Evolutionary conservation across 2,329 filamentous ascomycete species (phyloP).

Genomic region (Nothophoma quercina): DNA sequence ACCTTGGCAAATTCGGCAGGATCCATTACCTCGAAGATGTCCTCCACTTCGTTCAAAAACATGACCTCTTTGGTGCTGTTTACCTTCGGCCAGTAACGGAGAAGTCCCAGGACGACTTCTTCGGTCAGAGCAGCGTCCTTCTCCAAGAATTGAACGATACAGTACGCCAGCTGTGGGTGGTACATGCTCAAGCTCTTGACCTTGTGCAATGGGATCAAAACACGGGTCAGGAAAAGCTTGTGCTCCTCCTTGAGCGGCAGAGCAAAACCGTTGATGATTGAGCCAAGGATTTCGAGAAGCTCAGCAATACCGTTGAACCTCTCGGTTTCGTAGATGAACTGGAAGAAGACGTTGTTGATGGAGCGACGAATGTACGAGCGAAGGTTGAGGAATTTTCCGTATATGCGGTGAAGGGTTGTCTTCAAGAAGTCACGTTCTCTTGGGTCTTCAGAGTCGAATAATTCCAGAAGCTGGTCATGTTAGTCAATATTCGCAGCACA

Average conservation of each 20-base stretch:
- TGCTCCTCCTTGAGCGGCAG: conserved; percentile 97
- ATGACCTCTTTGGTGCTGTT: conserved; percentile 99
- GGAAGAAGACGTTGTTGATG: conserved; percentile 99
- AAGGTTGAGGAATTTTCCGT: conserved; percentile 97
- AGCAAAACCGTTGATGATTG: conserved; percentile 98
- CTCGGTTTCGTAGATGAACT: conserved; percentile 98
- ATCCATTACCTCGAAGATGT: conserved; percentile 99
- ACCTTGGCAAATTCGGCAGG: conserved; percentile 98
- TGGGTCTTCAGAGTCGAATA: conserved; percentile 98
- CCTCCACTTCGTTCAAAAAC: conserved; percentile 98
- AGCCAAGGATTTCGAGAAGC: conserved; percentile 92
- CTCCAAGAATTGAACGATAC: conserved; percentile 97
- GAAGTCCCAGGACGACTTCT: conserved; percentile 92
- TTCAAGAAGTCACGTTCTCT: conserved; percentile 97
- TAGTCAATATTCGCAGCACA: conserved; percentile 20
- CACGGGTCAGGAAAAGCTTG: conserved; percentile 94
- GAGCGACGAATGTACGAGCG: conserved; percentile 96
- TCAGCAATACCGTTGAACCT: conserved; percentile 98
- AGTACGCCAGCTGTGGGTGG: conserved; percentile 96
- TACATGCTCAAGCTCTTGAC: conserved; percentile 99
- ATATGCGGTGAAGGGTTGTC: conserved; percentile 96
- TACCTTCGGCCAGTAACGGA: conserved; percentile 98
- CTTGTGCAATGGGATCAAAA: conserved; percentile 93
- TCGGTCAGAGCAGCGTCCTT: conserved; percentile 97
- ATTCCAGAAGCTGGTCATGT: conserved; percentile 75